These are phyloP conservation scores for Ehretia macrophylla DNA, from an alignment of 257 asterid species.

Conservation along the genomic window DNA sequence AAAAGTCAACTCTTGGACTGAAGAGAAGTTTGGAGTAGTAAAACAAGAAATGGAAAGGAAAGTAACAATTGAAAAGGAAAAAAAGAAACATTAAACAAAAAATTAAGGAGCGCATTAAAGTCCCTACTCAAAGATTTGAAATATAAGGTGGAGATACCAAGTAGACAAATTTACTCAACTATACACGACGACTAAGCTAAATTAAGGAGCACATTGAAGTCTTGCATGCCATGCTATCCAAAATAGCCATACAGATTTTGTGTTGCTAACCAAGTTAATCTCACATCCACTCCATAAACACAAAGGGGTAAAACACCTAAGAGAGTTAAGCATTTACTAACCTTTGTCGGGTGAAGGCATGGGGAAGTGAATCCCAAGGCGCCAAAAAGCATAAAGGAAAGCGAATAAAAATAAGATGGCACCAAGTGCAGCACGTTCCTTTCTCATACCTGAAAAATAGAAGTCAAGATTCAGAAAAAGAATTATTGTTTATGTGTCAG, in stretches of 20 bases:
- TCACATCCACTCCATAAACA: background rate
- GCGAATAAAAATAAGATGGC: constrained; percentile 68
- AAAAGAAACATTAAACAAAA: background rate
- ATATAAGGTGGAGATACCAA: too few species aligned
- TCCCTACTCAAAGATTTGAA: background rate
- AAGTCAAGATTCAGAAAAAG: constrained; percentile 17
- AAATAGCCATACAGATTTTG: background rate
- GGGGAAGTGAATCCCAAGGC: constrained; percentile 97
- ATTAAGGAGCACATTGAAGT: too few species aligned
- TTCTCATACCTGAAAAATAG: constrained; percentile 65
- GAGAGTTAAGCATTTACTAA: constrained; percentile 15
- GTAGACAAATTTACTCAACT: too few species aligned
- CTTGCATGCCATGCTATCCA: background rate
- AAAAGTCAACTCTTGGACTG: background rate
- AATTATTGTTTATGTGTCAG: background rate
- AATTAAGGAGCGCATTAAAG: background rate
- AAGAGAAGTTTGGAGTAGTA: background rate
- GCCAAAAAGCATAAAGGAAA: constrained; percentile 97
- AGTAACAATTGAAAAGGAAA: background rate
- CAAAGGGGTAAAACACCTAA: background rate
- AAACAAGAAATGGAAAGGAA: background rate
- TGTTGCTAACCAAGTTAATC: background rate
- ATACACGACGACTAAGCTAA: too few species aligned
- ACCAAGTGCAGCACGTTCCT: constrained; percentile 85
- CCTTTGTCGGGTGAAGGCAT: constrained; percentile 99